A percentile compares a stretch with the other conserved stretches of the same genome.
These are phyloP conservation scores for Phalaenopsis hybrid DNA, from an alignment of 116 monocot genomes.

Conservation along the genomic window DNA sequence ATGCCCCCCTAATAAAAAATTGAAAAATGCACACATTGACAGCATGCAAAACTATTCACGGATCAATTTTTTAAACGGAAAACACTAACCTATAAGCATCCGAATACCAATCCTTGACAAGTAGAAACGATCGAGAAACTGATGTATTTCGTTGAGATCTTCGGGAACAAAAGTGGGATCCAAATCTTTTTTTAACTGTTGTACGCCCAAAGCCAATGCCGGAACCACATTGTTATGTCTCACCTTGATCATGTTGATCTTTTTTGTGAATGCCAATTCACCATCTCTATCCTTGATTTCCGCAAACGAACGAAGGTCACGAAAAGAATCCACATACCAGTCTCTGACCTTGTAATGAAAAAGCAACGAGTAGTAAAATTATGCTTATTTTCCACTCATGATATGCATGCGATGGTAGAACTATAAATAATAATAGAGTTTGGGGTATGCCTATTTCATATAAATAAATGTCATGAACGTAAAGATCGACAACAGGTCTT, in stretches of 20 bases:
- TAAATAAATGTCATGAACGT: neutral
- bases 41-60: neutral
- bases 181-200: constrained; percentile 80
- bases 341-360: constrained; percentile 58
- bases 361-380: neutral
- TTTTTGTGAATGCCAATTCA: constrained; percentile 80
- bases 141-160: constrained; percentile 75
- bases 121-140: constrained; percentile 97
- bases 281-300: constrained; percentile 51
- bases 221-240: constrained; percentile 98
- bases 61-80: neutral
- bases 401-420: neutral
- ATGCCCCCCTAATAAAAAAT: neutral
- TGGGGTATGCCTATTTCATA: neutral
- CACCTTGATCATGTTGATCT: constrained; percentile 97
- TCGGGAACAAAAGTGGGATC: constrained; percentile 24
- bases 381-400: neutral
- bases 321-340: constrained; percentile 95
- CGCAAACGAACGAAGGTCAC: constrained; percentile 74
- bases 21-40: neutral
- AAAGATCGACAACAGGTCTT: neutral
- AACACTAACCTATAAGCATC: constrained; percentile 85
- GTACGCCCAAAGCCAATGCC: constrained; percentile 89
- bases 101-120: constrained; percentile 97
- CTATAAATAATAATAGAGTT: neutral